Evolutionary conservation across 176 grass and related monocot genomes (phyloP), one percentile per base, ranked within the genome.

Genomic region (Puya raimondii): DNA sequence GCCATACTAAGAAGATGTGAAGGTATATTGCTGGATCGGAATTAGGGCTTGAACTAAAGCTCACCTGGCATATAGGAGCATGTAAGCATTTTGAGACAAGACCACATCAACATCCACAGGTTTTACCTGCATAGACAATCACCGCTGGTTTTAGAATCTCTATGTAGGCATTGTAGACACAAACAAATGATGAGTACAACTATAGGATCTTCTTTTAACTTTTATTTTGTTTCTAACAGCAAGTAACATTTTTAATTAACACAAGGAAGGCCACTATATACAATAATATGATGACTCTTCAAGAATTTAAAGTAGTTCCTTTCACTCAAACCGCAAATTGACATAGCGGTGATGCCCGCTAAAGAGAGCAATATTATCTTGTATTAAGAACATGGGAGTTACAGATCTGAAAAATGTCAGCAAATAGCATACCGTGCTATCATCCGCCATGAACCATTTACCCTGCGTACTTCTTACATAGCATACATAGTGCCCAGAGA

Each of bases 401-500:
- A 21, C 47, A 16, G 18, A 50, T 5, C 1, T 47, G 42, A 20
- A 66, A 48, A 22, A 23, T 10, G 13, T 64, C 17, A 77, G 53
- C 13, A 42, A 42, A 48, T 48, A 16, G 47, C 65, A 18, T 69
- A 77, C 75, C 75, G 10, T 69, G 16, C 50, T 50, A 17, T 77
- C 75, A 77, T 77, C 66, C 0, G 75, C 53, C 75, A 59, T 68
- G 15, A 58, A 77, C 75, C 75, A 77, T 58, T 77, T 77, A 25
- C 74, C 74, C 47, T 58, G 74, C 25, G 25, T 68, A n/a, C 52
- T 77, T 51, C 48, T 68, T 51, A 77, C 74, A 4, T 77, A 77
- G 59, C 74, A 77, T 47, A 77, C 65, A 77, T 77, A 77, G 65
- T 77, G 74, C 0, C 74, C 74, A 58, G 74, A 77, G 68, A 68